Evolutionary conservation across 1,284 basidiomycete species (phyloP).

Genomic region (Heliocybe sulcata): DNA sequence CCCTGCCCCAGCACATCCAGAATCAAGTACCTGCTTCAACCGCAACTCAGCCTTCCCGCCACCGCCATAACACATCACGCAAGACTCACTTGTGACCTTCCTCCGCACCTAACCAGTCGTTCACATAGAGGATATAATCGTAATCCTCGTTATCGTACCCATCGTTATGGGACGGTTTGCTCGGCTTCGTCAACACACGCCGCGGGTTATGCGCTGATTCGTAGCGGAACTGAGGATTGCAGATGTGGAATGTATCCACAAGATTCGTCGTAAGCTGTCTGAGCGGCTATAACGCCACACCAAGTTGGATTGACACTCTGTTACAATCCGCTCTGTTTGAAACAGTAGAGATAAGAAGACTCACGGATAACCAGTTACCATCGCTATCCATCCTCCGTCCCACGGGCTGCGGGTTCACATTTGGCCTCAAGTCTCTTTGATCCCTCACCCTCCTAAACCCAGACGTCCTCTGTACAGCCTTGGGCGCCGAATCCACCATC

Average conservation of each 20-base stretch:
- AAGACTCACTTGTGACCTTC: slow-evolving; percentile 81
- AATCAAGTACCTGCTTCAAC: slow-evolving; percentile 77
- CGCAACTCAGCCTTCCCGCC: slow-evolving; percentile 3
- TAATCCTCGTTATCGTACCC: slow-evolving; percentile 97
- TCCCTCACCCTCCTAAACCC: slow-evolving; percentile 70
- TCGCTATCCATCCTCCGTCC: slow-evolving; percentile 62
- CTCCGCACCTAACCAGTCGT: slow-evolving; percentile 89
- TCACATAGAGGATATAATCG: slow-evolving; percentile 96
- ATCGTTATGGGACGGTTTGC: slow-evolving; percentile 89
- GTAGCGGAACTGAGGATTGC: slow-evolving; percentile 90
- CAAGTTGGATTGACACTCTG: neutral
- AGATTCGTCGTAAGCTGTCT: slow-evolving; percentile 84
- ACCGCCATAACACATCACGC: neutral
- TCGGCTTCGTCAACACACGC: slow-evolving; percentile 92
- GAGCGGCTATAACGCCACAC: slow-evolving; percentile 51
- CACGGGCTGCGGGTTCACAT: slow-evolving; percentile 46
- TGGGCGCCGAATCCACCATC: slow-evolving; percentile 64
- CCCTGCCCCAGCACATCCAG: slow-evolving; percentile 97
- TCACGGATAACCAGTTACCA: slow-evolving; percentile 59
- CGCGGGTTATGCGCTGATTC: slow-evolving; percentile 90
- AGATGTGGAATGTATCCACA: slow-evolving; percentile 84
- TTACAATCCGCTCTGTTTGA: slow-evolving; percentile 3
- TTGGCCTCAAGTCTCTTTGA: slow-evolving; percentile 63
- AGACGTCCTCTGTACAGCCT: slow-evolving; percentile 57
- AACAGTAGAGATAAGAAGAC: slow-evolving; percentile 21